Evolutionary conservation across 1,139 yeast species (phyloP).

Genomic region (Protomyces macrosporus): DNA sequence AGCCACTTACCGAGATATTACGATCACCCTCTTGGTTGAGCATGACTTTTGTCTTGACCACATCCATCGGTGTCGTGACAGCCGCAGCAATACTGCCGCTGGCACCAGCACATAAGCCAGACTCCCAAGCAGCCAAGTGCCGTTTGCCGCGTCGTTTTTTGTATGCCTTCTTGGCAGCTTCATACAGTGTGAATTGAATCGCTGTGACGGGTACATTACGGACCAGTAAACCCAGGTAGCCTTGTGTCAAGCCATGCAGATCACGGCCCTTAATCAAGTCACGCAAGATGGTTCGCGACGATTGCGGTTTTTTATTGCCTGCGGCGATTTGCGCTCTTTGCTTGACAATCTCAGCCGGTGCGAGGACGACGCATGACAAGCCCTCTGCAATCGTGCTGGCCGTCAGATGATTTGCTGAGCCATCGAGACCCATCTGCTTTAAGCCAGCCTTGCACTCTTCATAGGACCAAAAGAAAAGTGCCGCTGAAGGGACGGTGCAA

Average conservation of each 20-base stretch:
- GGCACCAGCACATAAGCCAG: slow-evolving; percentile 67
- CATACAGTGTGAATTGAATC: slow-evolving; percentile 91
- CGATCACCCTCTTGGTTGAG: slow-evolving; percentile 37
- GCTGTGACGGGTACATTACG: slow-evolving; percentile 94
- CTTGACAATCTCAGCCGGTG: slow-evolving; percentile 93
- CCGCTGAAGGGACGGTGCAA: slow-evolving; percentile 73
- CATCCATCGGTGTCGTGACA: slow-evolving; percentile 85
- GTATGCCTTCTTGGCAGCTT: slow-evolving; percentile 55
- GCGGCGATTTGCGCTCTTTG: slow-evolving; percentile 78
- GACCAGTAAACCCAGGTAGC: slow-evolving; percentile 86
- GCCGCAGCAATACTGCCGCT: slow-evolving; percentile 90
- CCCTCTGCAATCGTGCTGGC: slow-evolving; percentile 19
- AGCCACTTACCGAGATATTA: background rate
- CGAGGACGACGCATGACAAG: slow-evolving; percentile 72
- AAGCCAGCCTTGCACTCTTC: slow-evolving; percentile 18
- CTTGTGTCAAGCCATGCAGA: slow-evolving; percentile 81
- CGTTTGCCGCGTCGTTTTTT: slow-evolving; percentile 43
- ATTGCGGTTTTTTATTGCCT: slow-evolving; percentile 48
- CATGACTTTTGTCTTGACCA: slow-evolving; percentile 88
- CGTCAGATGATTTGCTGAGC: slow-evolving; percentile 18
- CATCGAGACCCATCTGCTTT: background rate
- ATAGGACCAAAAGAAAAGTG: slow-evolving; percentile 24
- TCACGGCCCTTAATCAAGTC: slow-evolving; percentile 41
- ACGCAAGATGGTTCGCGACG: slow-evolving; percentile 53
- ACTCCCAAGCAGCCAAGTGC: slow-evolving; percentile 69